Conservation (phyloP, 176 grass and related monocot species). For the Oryza officinalis region DNA sequence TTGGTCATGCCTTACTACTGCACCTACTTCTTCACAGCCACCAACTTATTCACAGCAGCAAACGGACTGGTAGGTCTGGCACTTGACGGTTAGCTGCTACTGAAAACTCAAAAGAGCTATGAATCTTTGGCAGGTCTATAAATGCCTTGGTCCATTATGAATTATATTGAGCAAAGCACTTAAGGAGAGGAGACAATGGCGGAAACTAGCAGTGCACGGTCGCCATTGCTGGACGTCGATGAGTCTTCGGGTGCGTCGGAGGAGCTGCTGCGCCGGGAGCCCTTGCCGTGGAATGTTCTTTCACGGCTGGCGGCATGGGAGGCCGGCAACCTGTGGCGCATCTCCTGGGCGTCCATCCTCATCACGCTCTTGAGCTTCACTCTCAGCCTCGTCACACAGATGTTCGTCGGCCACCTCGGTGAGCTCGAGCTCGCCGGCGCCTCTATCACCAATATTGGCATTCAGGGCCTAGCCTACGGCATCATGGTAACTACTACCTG, state of each 20-base stretch:
- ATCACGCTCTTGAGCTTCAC: constrained; percentile 73
- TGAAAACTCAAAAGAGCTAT: background rate
- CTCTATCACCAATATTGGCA: constrained; percentile 82
- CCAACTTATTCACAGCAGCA: constrained; percentile 19
- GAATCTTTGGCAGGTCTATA: background rate
- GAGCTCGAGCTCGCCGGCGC: constrained; percentile 69
- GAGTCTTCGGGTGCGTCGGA: constrained; percentile 39
- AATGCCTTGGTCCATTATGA: constrained; percentile 27
- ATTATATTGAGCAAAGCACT: constrained; percentile 10
- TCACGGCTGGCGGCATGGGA: constrained; percentile 61
- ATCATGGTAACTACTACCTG: constrained; percentile 61
- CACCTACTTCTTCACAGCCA: constrained; percentile 25
- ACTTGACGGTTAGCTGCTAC: constrained; percentile 27
- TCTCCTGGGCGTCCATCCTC: constrained; percentile 82
- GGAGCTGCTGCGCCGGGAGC: constrained; percentile 61
- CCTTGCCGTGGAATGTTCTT: constrained; percentile 24
- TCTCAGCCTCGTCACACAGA: constrained; percentile 75
- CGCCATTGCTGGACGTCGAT: constrained; percentile 40
- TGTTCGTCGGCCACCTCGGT: constrained; percentile 86
- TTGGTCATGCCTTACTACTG: background rate
- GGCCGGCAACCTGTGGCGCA: constrained; percentile 71
- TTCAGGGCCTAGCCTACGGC: constrained; percentile 85
- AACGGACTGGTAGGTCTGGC: constrained; percentile 37
- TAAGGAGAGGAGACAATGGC: constrained; percentile 45
- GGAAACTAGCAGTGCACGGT: background rate